These are phyloP conservation scores for Castanospermum australe DNA, from an alignment of 306 rosid species.

Conservation along the genomic window DNA sequence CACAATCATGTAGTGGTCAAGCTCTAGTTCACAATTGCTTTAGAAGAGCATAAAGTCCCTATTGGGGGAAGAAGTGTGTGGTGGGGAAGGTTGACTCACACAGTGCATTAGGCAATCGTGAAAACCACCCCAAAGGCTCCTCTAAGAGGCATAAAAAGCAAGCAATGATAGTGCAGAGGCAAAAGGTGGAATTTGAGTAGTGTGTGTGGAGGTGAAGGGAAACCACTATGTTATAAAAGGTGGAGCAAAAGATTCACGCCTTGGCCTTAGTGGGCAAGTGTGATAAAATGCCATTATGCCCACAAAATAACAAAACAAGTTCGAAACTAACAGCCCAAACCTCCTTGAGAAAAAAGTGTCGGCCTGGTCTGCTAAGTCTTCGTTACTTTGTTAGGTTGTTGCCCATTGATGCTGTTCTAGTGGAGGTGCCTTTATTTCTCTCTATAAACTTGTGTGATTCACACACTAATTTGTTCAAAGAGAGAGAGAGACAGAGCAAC, in stretches of 20 bases:
- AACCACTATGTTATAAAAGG: background rate
- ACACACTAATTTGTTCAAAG: too few relatives aligned
- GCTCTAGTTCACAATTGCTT: background rate
- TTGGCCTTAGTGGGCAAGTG: background rate
- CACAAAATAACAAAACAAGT: too few relatives aligned
- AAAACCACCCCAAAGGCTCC: background rate
- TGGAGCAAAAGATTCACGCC: background rate
- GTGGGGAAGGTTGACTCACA: background rate
- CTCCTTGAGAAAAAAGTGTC: too few relatives aligned
- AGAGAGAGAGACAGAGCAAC: too few relatives aligned
- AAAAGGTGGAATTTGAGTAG: background rate
- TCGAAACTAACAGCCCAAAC: too few relatives aligned
- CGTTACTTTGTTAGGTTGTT: too few relatives aligned
- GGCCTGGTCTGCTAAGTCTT: too few relatives aligned
- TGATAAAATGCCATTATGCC: too few relatives aligned
- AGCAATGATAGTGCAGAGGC: background rate
- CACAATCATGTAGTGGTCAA: too few relatives aligned
- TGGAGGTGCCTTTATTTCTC: too few relatives aligned
- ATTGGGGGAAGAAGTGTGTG: background rate
- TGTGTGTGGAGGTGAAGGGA: background rate
- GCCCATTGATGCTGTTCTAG: too few relatives aligned
- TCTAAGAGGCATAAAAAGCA: background rate
- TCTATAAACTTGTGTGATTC: too few relatives aligned
- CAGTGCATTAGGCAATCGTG: background rate
- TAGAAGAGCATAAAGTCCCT: background rate